Percentiles rank a stretch among this genome's conserved stretches.
These are phyloP conservation scores for Thelonectria rubi DNA, from an alignment of 2,329 filamentous ascomycete species.

Conservation along the genomic window DNA sequence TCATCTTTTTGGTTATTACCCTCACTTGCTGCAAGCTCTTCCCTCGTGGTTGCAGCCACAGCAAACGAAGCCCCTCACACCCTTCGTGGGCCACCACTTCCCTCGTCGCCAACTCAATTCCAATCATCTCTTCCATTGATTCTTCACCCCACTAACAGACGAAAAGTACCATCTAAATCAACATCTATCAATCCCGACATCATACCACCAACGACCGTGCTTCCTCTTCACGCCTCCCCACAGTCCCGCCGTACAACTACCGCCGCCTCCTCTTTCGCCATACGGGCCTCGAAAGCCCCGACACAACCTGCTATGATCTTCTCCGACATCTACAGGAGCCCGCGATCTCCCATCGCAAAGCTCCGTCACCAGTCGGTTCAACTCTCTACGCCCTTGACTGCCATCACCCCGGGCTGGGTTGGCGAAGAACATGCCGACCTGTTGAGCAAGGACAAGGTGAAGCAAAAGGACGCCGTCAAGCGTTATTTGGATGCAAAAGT, in stretches of 20 bases:
- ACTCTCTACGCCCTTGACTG: constrained; percentile 43
- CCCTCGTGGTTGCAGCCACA: neutral
- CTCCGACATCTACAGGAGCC: constrained; percentile 66
- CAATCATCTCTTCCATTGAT: neutral
- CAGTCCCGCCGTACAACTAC: constrained; percentile 36
- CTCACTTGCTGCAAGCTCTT: constrained; percentile 20
- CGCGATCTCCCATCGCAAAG: constrained; percentile 62
- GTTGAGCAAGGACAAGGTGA: constrained; percentile 67
- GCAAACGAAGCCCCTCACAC: neutral
- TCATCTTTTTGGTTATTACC: constrained; percentile 14
- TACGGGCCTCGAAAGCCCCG: constrained; percentile 33
- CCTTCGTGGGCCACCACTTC: neutral
- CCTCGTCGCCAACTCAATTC: neutral
- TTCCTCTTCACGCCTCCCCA: constrained; percentile 35
- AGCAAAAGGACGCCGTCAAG: constrained; percentile 70
- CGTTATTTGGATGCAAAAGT: constrained; percentile 63
- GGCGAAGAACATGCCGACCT: constrained; percentile 68
- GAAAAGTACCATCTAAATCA: constrained; percentile 23
- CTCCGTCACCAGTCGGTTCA: constrained; percentile 53
- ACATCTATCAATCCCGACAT: constrained; percentile 28
- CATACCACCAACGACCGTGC: constrained; percentile 37
- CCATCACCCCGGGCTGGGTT: constrained; percentile 47
- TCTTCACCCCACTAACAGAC: constrained; percentile 12
- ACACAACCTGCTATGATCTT: constrained; percentile 59
- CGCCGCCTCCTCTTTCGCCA: constrained; percentile 30